Percentiles rank a stretch among this genome's conserved stretches.
Conservation (phyloP, 345 rosid species). For the Conringia planisiliqua region DNA sequence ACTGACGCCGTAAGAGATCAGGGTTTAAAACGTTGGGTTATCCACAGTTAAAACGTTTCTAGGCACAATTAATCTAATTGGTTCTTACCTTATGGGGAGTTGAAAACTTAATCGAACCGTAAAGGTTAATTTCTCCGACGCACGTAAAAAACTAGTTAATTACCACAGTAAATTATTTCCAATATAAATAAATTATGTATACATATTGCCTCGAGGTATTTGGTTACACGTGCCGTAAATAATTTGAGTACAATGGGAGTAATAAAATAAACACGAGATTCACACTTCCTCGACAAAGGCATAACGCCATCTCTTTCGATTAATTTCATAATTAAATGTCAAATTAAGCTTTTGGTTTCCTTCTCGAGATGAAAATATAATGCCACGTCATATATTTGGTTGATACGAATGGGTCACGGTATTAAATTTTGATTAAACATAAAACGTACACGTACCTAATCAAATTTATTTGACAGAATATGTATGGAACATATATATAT, state of each 20-base stretch:
- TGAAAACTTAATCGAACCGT: neutral
- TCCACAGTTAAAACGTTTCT: too few species aligned
- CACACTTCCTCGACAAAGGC: neutral
- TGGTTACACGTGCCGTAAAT: slow-evolving; percentile 14
- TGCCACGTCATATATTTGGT: slow-evolving; percentile 6
- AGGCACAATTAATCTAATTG: neutral
- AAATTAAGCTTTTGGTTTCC: neutral
- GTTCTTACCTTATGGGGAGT: neutral
- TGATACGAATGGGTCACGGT: slow-evolving; percentile 7
- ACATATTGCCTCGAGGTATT: neutral
- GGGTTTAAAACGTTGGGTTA: neutral
- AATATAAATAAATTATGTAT: neutral
- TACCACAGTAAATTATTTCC: neutral
- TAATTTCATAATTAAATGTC: neutral
- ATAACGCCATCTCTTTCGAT: neutral
- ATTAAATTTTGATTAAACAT: slow-evolving; percentile 13
- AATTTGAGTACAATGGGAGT: neutral
- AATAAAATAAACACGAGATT: slow-evolving; percentile 25
- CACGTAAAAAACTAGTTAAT: neutral
- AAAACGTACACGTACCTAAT: slow-evolving; percentile 22
- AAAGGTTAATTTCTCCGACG: neutral
- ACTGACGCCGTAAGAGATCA: neutral
- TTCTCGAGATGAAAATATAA: neutral
- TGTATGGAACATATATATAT: neutral
- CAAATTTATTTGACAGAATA: neutral